Evolutionary conservation across 352 stramenopile genomes (phyloP), one percentile per base, ranked within the genome.

Genomic region (Phytophthora tentaculata): DNA sequence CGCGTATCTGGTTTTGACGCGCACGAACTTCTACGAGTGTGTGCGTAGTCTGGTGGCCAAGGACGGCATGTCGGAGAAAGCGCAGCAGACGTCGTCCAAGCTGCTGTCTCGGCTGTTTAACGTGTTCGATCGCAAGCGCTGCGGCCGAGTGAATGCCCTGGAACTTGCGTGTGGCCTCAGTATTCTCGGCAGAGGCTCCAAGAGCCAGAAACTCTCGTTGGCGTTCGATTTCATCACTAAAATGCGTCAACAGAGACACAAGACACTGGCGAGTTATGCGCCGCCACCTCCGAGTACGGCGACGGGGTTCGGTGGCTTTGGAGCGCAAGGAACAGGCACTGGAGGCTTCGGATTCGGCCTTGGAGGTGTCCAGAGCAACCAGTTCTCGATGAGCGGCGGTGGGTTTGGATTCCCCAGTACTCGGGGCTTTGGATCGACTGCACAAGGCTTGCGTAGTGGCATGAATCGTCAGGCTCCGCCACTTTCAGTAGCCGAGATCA

Each of bases 191-290:
- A 87, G 88, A 67, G 89, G 89, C 7, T 91, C 86, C 2, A 96
- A 96, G 56, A 94, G 84, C 47, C 89, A 95, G 55, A 96, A 96
- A 64, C 73, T 96, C 9, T 87, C 85, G 9, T 78, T 91, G 45
- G 87, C 88, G 5, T 96, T 96, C 47, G 89, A 96, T 10, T 93
- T 96, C 41, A 91, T 96, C 67, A 89, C 84, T 10, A 92, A 92
- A 61, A 89, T 96, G 83, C 73, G 84, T 2, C 81, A 92, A 32
- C 85, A 95, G 48, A 79, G 87, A 8, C 75, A 88, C 37, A 83
- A 84, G n/a, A 91, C 83, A 0, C 74, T 93, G 12, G 82, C 81
- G 23, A 87, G 86, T 43, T 95, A 88, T 64, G 79, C 78, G 14
- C 68, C 68, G 0, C 49, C 64, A 65, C 83, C 10, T 79, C 69